phyloP scores from a whole-genome alignment of 768 basidiomycete genomes.

The Lentinula boryana region DNA sequence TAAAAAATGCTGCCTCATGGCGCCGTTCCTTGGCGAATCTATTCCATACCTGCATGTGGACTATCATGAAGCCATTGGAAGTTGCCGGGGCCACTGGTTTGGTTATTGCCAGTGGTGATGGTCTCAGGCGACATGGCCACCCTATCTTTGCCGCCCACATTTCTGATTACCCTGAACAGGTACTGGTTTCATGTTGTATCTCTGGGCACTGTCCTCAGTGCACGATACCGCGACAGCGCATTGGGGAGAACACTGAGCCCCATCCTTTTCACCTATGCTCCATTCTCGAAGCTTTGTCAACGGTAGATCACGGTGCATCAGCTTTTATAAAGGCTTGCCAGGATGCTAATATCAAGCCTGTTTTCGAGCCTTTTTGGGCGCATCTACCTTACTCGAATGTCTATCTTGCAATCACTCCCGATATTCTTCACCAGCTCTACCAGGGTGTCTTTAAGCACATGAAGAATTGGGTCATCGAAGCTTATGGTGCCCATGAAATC shows the following conservation, averaged over 20 bases:
- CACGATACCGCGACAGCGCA: not conserved
- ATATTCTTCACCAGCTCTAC: constrained; percentile 20
- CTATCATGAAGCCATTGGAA: not conserved
- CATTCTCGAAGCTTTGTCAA: not conserved
- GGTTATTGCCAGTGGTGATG: not conserved
- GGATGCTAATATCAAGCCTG: no score
- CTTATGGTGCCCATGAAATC: constrained; percentile 16
- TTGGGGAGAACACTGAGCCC: not conserved
- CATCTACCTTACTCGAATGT: constrained; percentile 17
- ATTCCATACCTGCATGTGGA: no score
- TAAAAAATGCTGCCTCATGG: not conserved
- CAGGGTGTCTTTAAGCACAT: constrained; percentile 23
- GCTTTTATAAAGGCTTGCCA: not conserved
- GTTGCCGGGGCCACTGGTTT: not conserved
- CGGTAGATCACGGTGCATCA: not conserved
- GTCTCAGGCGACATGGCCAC: not conserved
- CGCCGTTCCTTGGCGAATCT: no score
- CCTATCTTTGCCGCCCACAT: no score
- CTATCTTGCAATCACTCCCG: constrained; percentile 15
- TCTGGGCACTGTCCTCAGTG: constrained; percentile 4
- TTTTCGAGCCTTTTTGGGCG: constrained; percentile 19
- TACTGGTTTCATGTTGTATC: constrained; percentile 9
- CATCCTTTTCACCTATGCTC: not conserved
- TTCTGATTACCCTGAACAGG: constrained; percentile 14
- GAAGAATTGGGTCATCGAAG: constrained; percentile 14